Evolutionary conservation across 306 rosid species (phyloP).

Genomic region (Acacia melanoxylon): DNA sequence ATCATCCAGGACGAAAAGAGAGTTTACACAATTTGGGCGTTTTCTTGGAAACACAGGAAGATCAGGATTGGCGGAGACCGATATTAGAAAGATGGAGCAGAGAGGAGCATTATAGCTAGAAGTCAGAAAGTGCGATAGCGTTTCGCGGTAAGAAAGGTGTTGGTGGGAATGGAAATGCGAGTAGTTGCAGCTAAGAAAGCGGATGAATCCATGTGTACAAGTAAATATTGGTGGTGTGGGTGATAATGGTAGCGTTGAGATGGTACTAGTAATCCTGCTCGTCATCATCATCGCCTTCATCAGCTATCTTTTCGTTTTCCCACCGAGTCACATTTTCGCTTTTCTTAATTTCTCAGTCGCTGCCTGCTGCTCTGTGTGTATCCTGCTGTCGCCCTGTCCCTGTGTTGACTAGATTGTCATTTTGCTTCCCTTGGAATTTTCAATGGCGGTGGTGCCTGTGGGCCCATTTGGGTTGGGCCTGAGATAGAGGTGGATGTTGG

Average conservation of each 20-base stretch:
- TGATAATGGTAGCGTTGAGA: constrained; percentile 17
- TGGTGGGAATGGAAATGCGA: not conserved
- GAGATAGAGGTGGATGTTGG: not conserved
- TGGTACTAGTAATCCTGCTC: not conserved
- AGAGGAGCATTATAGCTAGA: not conserved
- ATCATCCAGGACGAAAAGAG: not conserved
- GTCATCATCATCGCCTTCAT: constrained; percentile 35
- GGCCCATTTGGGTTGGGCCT: not conserved
- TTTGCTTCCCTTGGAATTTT: not conserved
- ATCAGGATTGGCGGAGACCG: not conserved
- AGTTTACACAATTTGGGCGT: not conserved
- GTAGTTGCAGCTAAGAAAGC: constrained; percentile 21
- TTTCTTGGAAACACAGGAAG: not conserved
- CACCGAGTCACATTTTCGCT: constrained; percentile 10
- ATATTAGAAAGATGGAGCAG: not conserved
- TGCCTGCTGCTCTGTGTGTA: not conserved
- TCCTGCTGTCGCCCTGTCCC: not conserved
- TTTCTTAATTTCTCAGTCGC: constrained; percentile 17
- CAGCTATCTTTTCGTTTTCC: constrained; percentile 36
- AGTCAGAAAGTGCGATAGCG: constrained; percentile 12
- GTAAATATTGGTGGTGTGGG: constrained; percentile 13
- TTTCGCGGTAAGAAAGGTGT: not conserved
- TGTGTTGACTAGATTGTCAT: constrained; percentile 8
- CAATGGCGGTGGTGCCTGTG: not conserved
- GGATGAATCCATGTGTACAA: constrained; percentile 40